phyloP scores from a whole-genome alignment of 2,329 filamentous ascomycete species.

The Alternaria triticina region DNA sequence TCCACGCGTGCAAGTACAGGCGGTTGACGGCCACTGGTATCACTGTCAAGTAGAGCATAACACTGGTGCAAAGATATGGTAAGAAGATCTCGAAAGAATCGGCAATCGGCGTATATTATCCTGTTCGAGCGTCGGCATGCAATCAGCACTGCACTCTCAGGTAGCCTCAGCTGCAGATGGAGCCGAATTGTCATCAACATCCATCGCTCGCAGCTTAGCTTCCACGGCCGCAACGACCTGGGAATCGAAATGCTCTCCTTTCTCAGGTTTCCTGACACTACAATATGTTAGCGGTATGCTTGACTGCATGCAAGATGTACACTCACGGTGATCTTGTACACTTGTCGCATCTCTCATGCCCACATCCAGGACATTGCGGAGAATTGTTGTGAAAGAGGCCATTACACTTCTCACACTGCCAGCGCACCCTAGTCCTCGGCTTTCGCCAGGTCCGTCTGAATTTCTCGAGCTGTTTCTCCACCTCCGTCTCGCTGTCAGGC shows the following conservation, averaged over 20 bases:
- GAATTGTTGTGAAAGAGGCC: conserved; percentile 63
- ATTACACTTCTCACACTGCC: conserved; percentile 68
- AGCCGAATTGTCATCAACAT: conserved; percentile 34
- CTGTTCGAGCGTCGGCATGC: not conserved
- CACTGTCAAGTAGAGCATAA: not conserved
- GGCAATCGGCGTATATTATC: not conserved
- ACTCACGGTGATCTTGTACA: conserved; percentile 63
- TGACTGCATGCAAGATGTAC: not conserved
- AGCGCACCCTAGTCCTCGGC: conserved; percentile 53
- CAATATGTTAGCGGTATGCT: conserved; percentile 12
- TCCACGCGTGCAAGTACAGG: not conserved
- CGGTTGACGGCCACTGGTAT: not conserved
- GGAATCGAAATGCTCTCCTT: conserved; percentile 65
- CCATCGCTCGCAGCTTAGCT: conserved; percentile 55
- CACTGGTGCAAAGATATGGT: not conserved
- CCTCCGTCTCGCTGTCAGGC: conserved; percentile 41
- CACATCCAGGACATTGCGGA: conserved; percentile 65
- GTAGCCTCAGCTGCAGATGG: conserved; percentile 24
- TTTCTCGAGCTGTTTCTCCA: conserved; percentile 33
- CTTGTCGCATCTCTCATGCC: conserved; percentile 64
- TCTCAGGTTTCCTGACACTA: conserved; percentile 63
- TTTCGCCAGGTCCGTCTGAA: conserved; percentile 52
- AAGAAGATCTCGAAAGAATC: not conserved
- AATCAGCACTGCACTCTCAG: not conserved
- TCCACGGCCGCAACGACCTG: conserved; percentile 65